phyloP scores from a whole-genome alignment of 1,284 basidiomycete genomes.

The Tilletia indica region DNA sequence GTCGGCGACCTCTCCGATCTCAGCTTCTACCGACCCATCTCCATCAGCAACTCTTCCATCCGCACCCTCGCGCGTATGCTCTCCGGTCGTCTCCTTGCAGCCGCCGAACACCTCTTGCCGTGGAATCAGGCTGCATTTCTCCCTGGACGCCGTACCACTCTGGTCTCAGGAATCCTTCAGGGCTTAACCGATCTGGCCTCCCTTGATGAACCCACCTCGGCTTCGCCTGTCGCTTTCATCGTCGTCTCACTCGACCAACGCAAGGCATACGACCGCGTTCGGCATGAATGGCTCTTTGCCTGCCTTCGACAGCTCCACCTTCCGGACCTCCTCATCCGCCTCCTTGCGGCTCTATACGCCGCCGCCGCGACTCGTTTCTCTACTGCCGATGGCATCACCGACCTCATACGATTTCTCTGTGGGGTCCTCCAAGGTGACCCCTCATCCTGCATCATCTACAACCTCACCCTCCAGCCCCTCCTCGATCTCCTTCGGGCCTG shows the following conservation, averaged over 20 bases:
- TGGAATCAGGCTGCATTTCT: not conserved
- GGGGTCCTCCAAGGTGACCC: not conserved
- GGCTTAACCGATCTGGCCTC: not conserved
- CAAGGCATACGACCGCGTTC: conserved; percentile 1
- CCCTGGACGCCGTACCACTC: not conserved
- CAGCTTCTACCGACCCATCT: not conserved
- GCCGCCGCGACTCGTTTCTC: not conserved
- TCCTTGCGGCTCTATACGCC: not conserved
- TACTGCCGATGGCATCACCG: not conserved
- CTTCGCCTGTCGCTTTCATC: not conserved
- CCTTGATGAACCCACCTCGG: too few relatives aligned
- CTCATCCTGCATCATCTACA: not conserved
- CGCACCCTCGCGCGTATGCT: not conserved
- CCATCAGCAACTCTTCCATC: not conserved
- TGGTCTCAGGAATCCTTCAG: not conserved
- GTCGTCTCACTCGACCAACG: not conserved
- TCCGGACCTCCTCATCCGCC: not conserved
- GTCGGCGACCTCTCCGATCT: not conserved
- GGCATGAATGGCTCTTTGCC: not conserved
- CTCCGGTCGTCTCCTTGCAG: not conserved
- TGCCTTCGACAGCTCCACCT: not conserved
- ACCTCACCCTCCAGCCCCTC: conserved; percentile 1
- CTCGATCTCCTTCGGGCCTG: not conserved
- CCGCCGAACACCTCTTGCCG: not conserved
- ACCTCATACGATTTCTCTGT: not conserved